Evolutionary conservation across 495 filamentous ascomycete species (phyloP).

Genomic region (Penicillium simplicissimum): DNA sequence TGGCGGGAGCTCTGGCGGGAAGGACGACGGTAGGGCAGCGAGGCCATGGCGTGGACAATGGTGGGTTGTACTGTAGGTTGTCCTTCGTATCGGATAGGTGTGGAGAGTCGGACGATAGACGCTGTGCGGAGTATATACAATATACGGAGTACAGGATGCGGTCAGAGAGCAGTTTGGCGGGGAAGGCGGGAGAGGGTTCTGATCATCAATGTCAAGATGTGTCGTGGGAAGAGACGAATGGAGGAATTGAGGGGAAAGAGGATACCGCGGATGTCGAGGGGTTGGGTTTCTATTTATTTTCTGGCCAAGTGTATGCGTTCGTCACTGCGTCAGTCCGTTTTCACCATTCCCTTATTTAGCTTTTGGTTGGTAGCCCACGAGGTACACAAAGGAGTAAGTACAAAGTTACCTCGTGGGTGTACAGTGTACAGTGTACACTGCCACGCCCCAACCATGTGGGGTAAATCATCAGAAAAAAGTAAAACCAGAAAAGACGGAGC

Average conservation of each 20-base stretch:
- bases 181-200: neutral
- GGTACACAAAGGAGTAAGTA: too few species aligned
- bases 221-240: neutral
- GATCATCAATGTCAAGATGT: neutral
- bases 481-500: neutral
- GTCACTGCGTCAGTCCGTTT: neutral
- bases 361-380: too few species aligned
- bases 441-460: neutral
- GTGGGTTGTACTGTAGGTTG: neutral
- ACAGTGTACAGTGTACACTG: neutral
- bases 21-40: conserved; percentile 36
- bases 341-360: neutral
- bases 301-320: neutral
- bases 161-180: too few species aligned
- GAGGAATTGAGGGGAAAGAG: neutral
- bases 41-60: conserved; percentile 23
- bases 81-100: neutral
- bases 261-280: neutral
- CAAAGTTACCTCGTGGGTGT: too few species aligned
- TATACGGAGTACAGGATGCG: neutral
- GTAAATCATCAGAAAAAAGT: neutral
- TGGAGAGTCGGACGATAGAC: neutral
- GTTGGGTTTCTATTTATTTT: neutral
- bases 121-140: neutral
- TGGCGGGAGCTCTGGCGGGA: conserved; percentile 49